Evolutionary conservation across 139 green algal genomes (phyloP).

Genomic region (Micractinium sp.): DNA sequence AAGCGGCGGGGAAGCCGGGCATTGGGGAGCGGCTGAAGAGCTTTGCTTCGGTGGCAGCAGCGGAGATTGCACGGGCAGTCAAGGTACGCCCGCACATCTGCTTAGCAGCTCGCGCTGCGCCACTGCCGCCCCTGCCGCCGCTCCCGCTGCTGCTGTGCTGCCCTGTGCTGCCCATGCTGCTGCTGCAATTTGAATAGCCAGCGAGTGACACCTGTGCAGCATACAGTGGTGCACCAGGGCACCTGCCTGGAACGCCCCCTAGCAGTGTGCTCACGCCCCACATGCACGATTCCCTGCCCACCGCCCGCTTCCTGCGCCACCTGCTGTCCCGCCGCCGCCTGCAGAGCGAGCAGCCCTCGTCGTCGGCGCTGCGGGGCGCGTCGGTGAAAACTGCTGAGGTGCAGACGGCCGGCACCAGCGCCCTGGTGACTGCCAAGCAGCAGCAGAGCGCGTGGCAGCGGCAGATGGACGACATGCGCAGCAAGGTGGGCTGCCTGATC

Average conservation of each 20-base stretch:
- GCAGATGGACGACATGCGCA: slow-evolving; percentile 49
- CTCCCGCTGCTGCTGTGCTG: not conserved
- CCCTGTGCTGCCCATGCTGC: not conserved
- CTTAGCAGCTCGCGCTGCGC: not conserved
- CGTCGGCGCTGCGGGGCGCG: slow-evolving; percentile 48
- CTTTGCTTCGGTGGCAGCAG: not conserved
- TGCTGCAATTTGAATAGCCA: no score
- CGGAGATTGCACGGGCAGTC: not conserved
- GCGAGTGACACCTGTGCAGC: not conserved
- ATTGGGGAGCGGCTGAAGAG: not conserved
- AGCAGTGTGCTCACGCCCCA: not conserved
- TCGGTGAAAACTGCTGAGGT: slow-evolving; percentile 30
- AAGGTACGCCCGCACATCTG: not conserved
- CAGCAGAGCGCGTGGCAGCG: slow-evolving; percentile 47
- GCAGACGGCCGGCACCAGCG: slow-evolving; percentile 23
- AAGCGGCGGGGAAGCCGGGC: not conserved
- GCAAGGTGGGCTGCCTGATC: slow-evolving; percentile 33
- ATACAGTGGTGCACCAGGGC: no score
- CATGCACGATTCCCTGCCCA: not conserved
- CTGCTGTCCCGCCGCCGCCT: slow-evolving; percentile 1
- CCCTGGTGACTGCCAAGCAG: slow-evolving; percentile 14
- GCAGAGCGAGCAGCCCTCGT: slow-evolving; percentile 30
- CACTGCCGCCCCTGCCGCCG: not conserved
- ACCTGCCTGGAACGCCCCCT: no score
- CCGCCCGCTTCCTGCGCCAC: not conserved